Base-by-base conservation (phyloP, 2,329 filamentous ascomycete genomes). In the Fusarium citri region DNA sequence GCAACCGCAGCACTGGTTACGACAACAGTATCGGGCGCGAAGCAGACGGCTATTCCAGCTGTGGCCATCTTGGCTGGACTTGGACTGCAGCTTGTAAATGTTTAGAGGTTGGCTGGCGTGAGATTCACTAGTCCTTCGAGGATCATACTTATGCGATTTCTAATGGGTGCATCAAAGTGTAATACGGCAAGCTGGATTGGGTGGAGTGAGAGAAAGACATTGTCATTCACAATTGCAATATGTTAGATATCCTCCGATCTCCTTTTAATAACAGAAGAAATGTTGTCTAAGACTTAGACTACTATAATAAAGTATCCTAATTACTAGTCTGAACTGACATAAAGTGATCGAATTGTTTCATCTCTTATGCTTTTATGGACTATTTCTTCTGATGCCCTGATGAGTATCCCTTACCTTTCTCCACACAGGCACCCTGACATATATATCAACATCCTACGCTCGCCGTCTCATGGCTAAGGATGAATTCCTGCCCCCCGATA, bases 201-300 rank as follows among this genome's bases (percentile, higher is more conserved):
- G 5, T 11, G 5, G n/a, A 37, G 18, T n/a, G 31, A 3, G 16
- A 37, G 9, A 18, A 34, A 18, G 31, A 34, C 2, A 9, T 18
- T 1, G 8, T 34, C 30, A 8, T 10, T 34, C 18, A 5, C 5
- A 34, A 18, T 9, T 18, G 6, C 8, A 34, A 9, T 34, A 8
- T 11, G 9, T 37, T 18, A 1, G 9, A n/a, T 18, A 37, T 3
- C 11, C 16, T 37, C 16, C 6, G 18, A 11, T 11, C 18, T 6
- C 16, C 0, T 0, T 7, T 4, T n/a, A n/a, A 0, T 37, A 11
- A 18, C 3, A n/a, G 0, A 37, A 37, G 18, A 10, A 37, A 4
- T n/a, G 3, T 4, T 7, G 9, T 7, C 10, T 11, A 4, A 37
- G 34, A 10, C 5, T n/a, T 7, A 37, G 18, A 18, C 3, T 37